Base-by-base conservation (phyloP, 2,329 filamentous ascomycete species). In the Aspergillus clavatus region DNA sequence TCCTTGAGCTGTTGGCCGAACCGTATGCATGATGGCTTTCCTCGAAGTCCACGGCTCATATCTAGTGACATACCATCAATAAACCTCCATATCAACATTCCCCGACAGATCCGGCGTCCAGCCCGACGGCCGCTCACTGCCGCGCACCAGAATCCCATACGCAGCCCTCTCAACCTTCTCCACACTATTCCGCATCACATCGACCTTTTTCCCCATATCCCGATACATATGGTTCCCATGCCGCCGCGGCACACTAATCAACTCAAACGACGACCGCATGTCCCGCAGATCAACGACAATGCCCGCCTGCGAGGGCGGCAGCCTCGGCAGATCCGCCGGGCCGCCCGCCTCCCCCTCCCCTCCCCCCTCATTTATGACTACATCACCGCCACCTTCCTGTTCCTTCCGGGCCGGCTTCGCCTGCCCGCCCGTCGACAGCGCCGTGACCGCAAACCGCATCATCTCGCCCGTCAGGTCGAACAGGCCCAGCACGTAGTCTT, bases 401-500 rank as follows among this genome's bases (percentile, higher is more conserved):
- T 66, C 8, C 65, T 57, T 67, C 27, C 26, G 48, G 29, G 45
- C 40, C 51, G 47, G 49, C 52, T 63, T 72, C 18, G 78, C 64
- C 33, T 70, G 71, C 11, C 85, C 86, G 6, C 75, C 83, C 4
- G 89, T 86, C 1, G 89, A 89, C 65, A 95, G 86, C 21, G 83
- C 82, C 5, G 90, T 90, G 40, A 95, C 93, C 0, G 89, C 89
- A 68, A 96, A 97, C 23, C 90, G 81, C 93, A 98, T 98, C 74
- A 97, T 77, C 72, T 98, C 93, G 29, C 93, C 93, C 1, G 90
- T 90, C 56, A 97, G 79, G 66, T 98, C 93, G 61, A 95, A 96
- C 2, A 98, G 71, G 7, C 91, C 93, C 51, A 93, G 84, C 46
- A 95, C 71, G 63, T 95, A 97, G 67, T 98, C 93, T 44, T 91